These are phyloP conservation scores for Chaetomium tenue DNA, from an alignment of 495 filamentous ascomycete genomes.

Conservation along the genomic window DNA sequence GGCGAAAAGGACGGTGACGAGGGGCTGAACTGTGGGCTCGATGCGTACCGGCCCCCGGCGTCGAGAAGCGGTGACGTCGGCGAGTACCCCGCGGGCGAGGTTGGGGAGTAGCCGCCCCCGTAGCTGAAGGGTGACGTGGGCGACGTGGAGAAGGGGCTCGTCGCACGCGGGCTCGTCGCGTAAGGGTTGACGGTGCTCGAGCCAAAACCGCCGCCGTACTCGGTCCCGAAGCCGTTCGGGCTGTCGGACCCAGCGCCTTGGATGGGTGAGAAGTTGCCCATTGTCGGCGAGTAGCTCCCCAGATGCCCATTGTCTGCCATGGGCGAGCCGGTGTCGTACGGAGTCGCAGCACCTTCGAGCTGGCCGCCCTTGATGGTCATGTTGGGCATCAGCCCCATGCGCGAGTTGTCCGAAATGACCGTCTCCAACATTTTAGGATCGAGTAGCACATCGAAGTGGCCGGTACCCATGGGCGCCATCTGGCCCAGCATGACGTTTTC, in stretches of 20 bases:
- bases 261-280: conserved; percentile 91
- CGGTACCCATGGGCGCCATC: conserved; percentile 92
- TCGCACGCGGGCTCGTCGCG: conserved; percentile 68
- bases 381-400: conserved; percentile 72
- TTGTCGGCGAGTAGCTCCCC: conserved; percentile 66
- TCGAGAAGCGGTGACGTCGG: conserved; percentile 63
- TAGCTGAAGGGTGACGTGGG: conserved; percentile 70
- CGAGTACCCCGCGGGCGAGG: conserved; percentile 65
- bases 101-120: conserved; percentile 61
- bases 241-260: conserved; percentile 69
- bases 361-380: conserved; percentile 70
- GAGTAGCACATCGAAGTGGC: conserved; percentile 86
- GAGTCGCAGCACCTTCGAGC: conserved; percentile 83
- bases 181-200: conserved; percentile 68
- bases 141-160: conserved; percentile 75
- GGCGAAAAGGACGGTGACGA: conserved; percentile 82
- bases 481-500: conserved; percentile 99
- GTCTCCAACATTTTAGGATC: conserved; percentile 95
- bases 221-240: conserved; percentile 68
- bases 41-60: conserved; percentile 63
- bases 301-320: conserved; percentile 69
- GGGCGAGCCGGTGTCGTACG: conserved; percentile 90
- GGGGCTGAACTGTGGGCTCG: conserved; percentile 70
- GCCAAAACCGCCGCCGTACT: conserved; percentile 48
- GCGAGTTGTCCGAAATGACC: conserved; percentile 83